Evolutionary conservation across 176 grass and related monocot species (phyloP).

Genomic region (Carex littledalei): DNA sequence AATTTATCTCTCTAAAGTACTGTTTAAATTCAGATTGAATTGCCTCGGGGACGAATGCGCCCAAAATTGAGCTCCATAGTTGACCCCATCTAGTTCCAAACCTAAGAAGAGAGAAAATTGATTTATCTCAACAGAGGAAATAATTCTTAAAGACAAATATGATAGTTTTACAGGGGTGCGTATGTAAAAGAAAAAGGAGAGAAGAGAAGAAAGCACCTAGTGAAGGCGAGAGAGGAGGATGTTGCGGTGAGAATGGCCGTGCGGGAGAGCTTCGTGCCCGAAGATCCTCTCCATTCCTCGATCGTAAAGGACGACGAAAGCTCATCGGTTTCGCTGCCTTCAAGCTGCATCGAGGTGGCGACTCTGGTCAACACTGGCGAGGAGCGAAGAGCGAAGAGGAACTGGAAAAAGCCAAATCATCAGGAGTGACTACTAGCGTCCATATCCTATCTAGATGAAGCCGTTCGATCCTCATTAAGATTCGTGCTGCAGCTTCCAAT

Average conservation of each 20-base stretch:
- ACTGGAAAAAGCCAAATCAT: background rate
- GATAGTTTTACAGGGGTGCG: background rate
- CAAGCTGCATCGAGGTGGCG: background rate
- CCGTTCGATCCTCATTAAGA: too few species aligned
- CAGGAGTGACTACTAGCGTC: too few species aligned
- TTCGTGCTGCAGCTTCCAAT: too few species aligned
- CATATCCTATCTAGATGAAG: too few species aligned
- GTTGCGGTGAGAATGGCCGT: slow-evolving; percentile 73
- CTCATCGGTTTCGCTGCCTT: background rate
- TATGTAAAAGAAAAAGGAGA: background rate
- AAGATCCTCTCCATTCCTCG: slow-evolving; percentile 90
- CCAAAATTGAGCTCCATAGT: slow-evolving; percentile 56
- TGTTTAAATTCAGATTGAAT: background rate
- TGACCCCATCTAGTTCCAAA: slow-evolving; percentile 63
- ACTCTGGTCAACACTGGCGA: background rate
- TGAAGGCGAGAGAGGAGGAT: slow-evolving; percentile 50
- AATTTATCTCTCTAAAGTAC: background rate
- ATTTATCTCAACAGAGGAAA: background rate
- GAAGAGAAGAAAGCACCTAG: slow-evolving; percentile 28
- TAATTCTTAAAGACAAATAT: background rate
- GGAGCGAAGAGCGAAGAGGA: background rate
- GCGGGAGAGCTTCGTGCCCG: slow-evolving; percentile 56
- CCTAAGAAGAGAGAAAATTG: slow-evolving; percentile 11
- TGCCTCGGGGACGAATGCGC: slow-evolving; percentile 89
- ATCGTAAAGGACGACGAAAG: slow-evolving; percentile 49